Conservation (phyloP, 2,329 filamentous ascomycete genomes). For the Endoconidiophora laricicola region DNA sequence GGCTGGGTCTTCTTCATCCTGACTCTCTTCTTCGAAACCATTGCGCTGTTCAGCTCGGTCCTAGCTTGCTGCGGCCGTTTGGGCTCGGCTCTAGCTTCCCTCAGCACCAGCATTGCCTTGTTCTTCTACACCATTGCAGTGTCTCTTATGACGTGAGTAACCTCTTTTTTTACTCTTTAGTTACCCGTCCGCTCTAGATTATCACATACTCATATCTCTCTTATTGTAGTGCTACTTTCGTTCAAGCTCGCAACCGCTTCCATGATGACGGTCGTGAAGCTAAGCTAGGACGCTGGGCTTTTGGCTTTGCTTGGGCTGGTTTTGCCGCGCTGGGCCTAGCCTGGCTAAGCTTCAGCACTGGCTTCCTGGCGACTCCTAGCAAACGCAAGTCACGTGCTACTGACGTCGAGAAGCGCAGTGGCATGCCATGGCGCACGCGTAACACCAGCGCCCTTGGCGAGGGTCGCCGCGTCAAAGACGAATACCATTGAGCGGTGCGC, state of each 20-base stretch:
- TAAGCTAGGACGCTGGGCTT: conserved; percentile 47
- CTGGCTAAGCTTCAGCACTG: conserved; percentile 49
- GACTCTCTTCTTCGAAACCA: conserved; percentile 57
- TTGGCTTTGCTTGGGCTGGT: conserved; percentile 63
- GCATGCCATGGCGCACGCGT: conserved; percentile 13
- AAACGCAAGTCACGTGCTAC: conserved; percentile 26
- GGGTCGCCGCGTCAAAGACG: conserved; percentile 50
- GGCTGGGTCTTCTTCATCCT: conserved; percentile 86
- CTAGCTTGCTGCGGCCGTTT: conserved; percentile 56
- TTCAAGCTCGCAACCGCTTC: conserved; percentile 54
- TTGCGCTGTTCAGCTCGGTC: conserved; percentile 51
- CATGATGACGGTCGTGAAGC: conserved; percentile 36
- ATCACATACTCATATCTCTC: conserved; percentile 15
- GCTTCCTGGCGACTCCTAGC: conserved; percentile 22
- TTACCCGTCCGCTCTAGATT: neutral
- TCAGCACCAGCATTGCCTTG: conserved; percentile 42
- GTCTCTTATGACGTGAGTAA: conserved; percentile 56
- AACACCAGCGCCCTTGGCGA: conserved; percentile 25
- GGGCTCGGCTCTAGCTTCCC: conserved; percentile 48
- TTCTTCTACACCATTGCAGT: conserved; percentile 53
- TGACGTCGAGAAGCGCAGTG: conserved; percentile 10
- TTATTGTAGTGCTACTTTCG: conserved; percentile 36
- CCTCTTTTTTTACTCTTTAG: neutral
- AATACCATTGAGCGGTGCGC: conserved; percentile 35
- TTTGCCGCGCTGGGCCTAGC: conserved; percentile 50